Base-by-base conservation (phyloP, 192 early-diverging fungal genomes). In the Haplosporangium gracile region DNA sequence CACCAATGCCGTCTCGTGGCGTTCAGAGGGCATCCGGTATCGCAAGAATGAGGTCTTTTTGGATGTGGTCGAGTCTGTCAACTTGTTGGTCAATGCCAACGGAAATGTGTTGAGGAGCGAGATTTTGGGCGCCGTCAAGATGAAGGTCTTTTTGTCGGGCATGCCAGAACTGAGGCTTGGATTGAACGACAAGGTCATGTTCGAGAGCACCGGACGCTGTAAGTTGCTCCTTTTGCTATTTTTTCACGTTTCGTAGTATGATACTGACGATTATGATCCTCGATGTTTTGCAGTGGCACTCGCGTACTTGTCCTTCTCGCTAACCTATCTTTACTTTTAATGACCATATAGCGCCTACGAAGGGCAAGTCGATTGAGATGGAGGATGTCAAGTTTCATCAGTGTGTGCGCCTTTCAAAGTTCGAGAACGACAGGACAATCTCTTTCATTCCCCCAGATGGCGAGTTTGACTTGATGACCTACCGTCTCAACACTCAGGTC, bases 31-130 rank as follows among this genome's bases (percentile, higher is more conserved):
- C 74, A 98, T 99, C 78, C 94, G 93, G 80, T 98, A 99, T 89
- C 93, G 97, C 77, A 99, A 99, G 90, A 99, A 99, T 86, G 99
- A 99, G 88, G 98, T 96, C 18, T 99, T 99, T 91, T 91, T 99
- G 29, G 99, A 99, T 90, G 98, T 99, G 29, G 96, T 99, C 72
- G 99, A 99, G 88, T 95, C 94, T 60, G 97, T 99, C 53, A 99
- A 99, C 82, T 80, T 99, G 78, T 89, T 99, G 65, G 93, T 99
- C 82, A 97, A 95, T 72, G 85, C 88, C 36, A 91, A 89, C 69
- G 91, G 92, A 74, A 93, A 91, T 72, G 89, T 93, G 18, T 74
- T 92, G 53, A 90, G 91, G 22, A 84, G 77, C n/a, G 96, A 97
- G 75, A 95, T 97, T 72, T 92, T 95, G 75, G 96, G 96, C 26